Base-by-base conservation (phyloP, 2,329 filamentous ascomycete species). In the Cladosporium cucumerinum region DNA sequence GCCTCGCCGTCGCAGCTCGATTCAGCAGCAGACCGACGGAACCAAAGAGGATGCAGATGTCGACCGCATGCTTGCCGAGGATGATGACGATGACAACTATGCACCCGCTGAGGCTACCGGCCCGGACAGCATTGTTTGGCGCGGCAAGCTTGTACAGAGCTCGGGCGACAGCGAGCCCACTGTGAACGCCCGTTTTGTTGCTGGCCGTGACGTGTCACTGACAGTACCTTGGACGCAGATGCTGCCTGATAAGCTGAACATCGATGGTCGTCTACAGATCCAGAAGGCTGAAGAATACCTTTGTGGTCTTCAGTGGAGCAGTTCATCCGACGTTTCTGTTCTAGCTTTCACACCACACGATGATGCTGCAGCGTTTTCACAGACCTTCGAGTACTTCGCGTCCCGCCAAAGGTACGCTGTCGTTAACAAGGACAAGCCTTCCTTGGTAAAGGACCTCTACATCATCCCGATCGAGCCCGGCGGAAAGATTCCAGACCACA, bases 231-330 rank as follows among this genome's bases (percentile, higher is more conserved):
- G 93, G 92, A 84, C 84, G 21, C 86, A 90, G 65, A 80, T 98
- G 11, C 86, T 97, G 8, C 90, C 92, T 0, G 81, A 85, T 32
- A 84, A 82, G 8, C 81, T 95, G 32, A 87, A 85, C 7, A 89
- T 95, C 25, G 89, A 89, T 57, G 92, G 91, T 1, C 87, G 95
- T 21, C 95, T 99, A 66, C 87, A 91, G 60, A 87, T 92, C 70
- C 85, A 89, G 66, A 90, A 89, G 69, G 95, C 94, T 12, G 92
- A 93, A 64, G 92, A 96, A 67, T 99, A 99, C 72, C 87, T 99
- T 0, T 95, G 92, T 74, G 88, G 92, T 59, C 82, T 98, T 66
- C 87, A 92, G 14, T 96, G 91, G 76, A 94, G 90, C 74, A 85
- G 86, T 61, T 88, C 88, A 59, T 93, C 91, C 2, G 95, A 98